Percentiles rank a stretch among this genome's conserved stretches.
Conservation (phyloP, 208 protist species). For the Acanthamoeba royreba region DNA sequence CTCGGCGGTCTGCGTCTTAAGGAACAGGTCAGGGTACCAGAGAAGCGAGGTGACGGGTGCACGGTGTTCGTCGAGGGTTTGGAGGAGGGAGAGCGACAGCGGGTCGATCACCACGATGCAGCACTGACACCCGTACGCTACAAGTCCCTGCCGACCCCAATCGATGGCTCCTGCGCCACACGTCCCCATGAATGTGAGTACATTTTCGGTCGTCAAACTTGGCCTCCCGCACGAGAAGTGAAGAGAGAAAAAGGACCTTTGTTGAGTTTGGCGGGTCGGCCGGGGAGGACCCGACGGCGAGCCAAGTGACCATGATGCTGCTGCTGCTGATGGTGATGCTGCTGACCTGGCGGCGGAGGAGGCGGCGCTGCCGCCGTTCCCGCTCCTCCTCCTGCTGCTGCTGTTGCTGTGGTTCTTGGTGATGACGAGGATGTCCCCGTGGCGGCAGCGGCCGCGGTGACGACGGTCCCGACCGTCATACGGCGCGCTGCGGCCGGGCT, state of each 20-base stretch:
- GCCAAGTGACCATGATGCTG: too few relatives aligned
- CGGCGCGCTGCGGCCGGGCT: too few relatives aligned
- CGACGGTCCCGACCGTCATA: too few relatives aligned
- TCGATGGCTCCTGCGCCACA: not conserved
- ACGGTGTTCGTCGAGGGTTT: conserved; percentile 57
- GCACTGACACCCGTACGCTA: conserved; percentile 57
- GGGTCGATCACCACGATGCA: conserved; percentile 41
- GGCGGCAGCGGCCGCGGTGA: too few relatives aligned
- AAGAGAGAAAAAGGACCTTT: not conserved
- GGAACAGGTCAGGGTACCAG: not conserved
- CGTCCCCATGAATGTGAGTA: not conserved
- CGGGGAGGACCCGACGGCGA: not conserved
- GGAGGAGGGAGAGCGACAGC: not conserved
- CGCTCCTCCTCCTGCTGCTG: too few relatives aligned
- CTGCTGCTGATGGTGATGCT: too few relatives aligned
- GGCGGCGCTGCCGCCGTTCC: too few relatives aligned
- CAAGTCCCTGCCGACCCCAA: conserved; percentile 50
- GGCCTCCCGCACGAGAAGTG: not conserved
- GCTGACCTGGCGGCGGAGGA: too few relatives aligned
- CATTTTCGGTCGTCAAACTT: not conserved
- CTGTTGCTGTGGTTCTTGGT: too few relatives aligned
- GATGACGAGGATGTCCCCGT: too few relatives aligned
- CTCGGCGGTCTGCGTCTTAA: too few relatives aligned
- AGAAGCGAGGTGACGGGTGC: conserved; percentile 17
- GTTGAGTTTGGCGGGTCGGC: not conserved